Conservation (phyloP, 306 rosid species). For the Trifolium repens region DNA sequence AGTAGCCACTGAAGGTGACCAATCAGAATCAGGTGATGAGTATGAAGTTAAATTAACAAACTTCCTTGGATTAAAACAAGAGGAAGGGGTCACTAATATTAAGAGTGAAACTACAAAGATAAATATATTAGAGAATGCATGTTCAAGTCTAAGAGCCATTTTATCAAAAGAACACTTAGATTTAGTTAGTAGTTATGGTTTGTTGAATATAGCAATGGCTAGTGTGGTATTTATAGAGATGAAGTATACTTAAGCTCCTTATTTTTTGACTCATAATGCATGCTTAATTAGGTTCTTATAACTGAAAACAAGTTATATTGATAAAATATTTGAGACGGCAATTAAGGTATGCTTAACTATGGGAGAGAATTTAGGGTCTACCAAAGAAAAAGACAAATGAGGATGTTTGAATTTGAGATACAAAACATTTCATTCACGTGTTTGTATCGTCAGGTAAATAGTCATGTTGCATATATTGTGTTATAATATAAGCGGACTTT, state of each 20-base stretch:
- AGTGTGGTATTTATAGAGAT: conserved; percentile 48
- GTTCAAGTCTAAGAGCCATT: conserved; percentile 39
- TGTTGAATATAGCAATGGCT: conserved; percentile 21
- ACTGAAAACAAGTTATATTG: not conserved
- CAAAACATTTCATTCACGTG: not conserved
- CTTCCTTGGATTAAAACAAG: conserved; percentile 51
- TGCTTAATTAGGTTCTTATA: not conserved
- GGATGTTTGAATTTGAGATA: conserved; percentile 27
- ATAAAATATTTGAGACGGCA: conserved; percentile 33
- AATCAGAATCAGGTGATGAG: conserved; percentile 40
- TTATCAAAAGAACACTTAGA: conserved; percentile 1
- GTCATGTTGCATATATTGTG: not conserved
- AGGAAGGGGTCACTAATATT: conserved; percentile 46
- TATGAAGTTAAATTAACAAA: conserved; percentile 44
- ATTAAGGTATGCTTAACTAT: conserved; percentile 18
- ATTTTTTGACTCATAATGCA: not conserved
- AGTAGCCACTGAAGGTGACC: conserved; percentile 62
- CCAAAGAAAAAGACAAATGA: conserved; percentile 36
- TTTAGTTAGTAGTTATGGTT: conserved; percentile 4
- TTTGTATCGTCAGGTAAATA: not conserved
- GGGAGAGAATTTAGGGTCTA: conserved; percentile 1
- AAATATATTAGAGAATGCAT: conserved; percentile 13
- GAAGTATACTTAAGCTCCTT: not conserved
- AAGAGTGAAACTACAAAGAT: conserved; percentile 24
- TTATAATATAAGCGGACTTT: no score